Evolutionary conservation across 192 early-diverging fungal species (phyloP).

Genomic region (Cladochytrium replicatum): DNA sequence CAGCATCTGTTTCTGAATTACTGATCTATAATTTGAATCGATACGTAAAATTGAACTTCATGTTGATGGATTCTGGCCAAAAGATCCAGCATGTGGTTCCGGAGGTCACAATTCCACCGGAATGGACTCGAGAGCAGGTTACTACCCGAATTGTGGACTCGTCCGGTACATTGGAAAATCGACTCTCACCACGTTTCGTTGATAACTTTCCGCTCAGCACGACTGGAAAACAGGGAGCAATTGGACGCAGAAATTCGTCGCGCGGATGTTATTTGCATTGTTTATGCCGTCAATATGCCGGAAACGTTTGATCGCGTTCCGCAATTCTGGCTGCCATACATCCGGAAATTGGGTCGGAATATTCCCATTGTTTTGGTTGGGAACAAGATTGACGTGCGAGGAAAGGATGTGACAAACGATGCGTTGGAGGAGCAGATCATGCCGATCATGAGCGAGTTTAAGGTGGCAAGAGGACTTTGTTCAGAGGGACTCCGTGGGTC

Average conservation of each 20-base stretch:
- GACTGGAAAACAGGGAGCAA: constrained; percentile 77
- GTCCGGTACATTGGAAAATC: too few species aligned
- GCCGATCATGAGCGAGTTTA: constrained; percentile 99
- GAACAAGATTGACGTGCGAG: constrained; percentile 83
- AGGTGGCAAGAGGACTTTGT: too few species aligned
- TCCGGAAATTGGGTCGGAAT: constrained; percentile 85
- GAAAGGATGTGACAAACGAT: constrained; percentile 73
- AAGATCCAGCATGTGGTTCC: constrained; percentile 95
- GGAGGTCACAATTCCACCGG: constrained; percentile 99
- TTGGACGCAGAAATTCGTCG: constrained; percentile 90
- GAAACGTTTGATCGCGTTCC: constrained; percentile 78
- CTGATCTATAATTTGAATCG: too few species aligned
- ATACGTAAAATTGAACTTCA: too few species aligned
- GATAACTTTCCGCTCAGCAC: constrained; percentile 57
- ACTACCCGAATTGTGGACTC: constrained; percentile 98
- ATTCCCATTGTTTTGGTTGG: constrained; percentile 89
- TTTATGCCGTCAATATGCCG: constrained; percentile 84
- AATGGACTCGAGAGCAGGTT: constrained; percentile 91
- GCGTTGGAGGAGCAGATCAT: constrained; percentile 87
- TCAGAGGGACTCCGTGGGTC: too few species aligned
- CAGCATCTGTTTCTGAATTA: too few species aligned
- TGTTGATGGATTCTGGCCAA: too few species aligned
- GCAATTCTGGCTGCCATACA: constrained; percentile 87
- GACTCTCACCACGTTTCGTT: too few species aligned
- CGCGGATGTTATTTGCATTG: constrained; percentile 97